Percentiles rank a stretch among this genome's conserved stretches.
Evolutionary conservation across 495 filamentous ascomycete species (phyloP).

Genomic region (Niebla homalea): DNA sequence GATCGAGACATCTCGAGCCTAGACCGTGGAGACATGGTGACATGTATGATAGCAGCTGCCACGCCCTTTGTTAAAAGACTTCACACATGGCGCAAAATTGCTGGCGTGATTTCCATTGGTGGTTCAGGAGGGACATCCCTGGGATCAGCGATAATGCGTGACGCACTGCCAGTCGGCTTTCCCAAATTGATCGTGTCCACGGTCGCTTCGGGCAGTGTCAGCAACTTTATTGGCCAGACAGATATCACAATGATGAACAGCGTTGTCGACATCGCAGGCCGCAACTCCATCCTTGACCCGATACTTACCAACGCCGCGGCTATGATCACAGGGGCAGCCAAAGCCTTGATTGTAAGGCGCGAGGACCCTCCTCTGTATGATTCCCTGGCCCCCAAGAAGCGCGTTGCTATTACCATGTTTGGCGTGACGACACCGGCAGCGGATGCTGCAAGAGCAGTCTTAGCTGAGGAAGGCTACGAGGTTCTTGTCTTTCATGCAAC

Average conservation of each 20-base stretch:
- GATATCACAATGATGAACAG: conserved; percentile 59
- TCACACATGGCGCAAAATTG: conserved; percentile 24
- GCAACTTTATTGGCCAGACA: conserved; percentile 44
- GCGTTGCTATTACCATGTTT: conserved; percentile 58
- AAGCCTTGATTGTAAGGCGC: conserved; percentile 24
- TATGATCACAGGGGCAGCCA: conserved; percentile 42
- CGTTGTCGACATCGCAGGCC: conserved; percentile 55
- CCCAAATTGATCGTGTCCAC: conserved; percentile 61
- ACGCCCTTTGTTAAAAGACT: conserved; percentile 24
- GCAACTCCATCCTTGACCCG: conserved; percentile 40
- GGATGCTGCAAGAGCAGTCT: conserved; percentile 29
- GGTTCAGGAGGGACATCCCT: conserved; percentile 47
- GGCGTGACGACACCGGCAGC: conserved; percentile 57
- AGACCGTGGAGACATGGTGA: conserved; percentile 36
- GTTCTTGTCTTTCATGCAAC: conserved; percentile 58
- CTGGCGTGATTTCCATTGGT: conserved; percentile 42
- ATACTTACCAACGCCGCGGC: conserved; percentile 49
- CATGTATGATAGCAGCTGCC: conserved; percentile 32
- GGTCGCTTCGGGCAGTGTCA: conserved; percentile 48
- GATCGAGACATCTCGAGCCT: conserved; percentile 15
- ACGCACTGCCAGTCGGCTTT: conserved; percentile 44
- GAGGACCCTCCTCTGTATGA: conserved; percentile 6
- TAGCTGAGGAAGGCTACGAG: conserved; percentile 36
- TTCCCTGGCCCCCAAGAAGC: conserved; percentile 22
- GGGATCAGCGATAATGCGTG: conserved; percentile 42